These are phyloP conservation scores for Aegilops tauschii DNA, from an alignment of 176 grass and related monocot genomes.

Conservation along the genomic window DNA sequence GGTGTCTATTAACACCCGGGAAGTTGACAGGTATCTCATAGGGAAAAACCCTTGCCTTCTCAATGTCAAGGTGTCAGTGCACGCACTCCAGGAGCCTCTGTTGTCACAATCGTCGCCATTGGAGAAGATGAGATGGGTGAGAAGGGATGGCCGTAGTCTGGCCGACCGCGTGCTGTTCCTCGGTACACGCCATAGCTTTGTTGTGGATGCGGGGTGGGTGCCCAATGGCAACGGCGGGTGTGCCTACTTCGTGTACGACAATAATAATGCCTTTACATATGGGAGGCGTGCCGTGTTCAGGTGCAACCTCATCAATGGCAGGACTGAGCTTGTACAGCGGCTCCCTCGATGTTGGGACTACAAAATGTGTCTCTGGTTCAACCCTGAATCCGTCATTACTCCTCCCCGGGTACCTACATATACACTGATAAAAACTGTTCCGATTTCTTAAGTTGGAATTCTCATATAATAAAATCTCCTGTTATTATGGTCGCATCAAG, in stretches of 20 bases:
- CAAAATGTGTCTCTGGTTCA: neutral
- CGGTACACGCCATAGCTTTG: neutral
- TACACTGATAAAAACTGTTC: no score
- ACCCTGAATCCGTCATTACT: neutral
- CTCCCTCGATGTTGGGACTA: neutral
- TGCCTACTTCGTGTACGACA: neutral
- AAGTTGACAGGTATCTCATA: neutral
- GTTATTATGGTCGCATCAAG: no score
- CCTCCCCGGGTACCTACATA: neutral
- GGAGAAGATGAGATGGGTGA: neutral
- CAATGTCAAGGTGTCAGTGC: neutral
- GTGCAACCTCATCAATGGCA: neutral
- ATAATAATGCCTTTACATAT: no score
- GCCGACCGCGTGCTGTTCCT: neutral
- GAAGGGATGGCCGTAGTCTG: neutral
- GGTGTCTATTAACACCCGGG: neutral
- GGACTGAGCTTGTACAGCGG: neutral
- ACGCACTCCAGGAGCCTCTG: neutral
- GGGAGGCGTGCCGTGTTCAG: neutral
- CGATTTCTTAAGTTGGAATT: neutral
- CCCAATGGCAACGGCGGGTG: neutral
- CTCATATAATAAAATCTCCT: neutral
- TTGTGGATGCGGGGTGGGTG: neutral
- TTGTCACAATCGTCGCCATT: no score
- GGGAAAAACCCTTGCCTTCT: neutral